Base-by-base conservation (phyloP, 2,329 filamentous ascomycete species). In the Bipolaris cookei region DNA sequence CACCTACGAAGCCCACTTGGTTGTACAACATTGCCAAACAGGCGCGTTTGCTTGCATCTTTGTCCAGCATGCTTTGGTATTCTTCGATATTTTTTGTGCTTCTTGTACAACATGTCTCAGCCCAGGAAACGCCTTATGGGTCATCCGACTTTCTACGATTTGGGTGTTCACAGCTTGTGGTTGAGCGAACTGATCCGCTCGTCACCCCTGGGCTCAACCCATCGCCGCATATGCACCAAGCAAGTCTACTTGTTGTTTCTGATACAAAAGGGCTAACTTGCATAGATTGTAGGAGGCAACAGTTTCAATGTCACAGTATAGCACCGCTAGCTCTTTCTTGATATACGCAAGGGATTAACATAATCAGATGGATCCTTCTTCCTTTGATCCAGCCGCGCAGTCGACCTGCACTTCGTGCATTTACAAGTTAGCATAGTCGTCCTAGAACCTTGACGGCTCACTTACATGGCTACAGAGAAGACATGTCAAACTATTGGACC, bases 361-460 rank as follows among this genome's bases (percentile, higher is more conserved):
- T 13, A 23, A 4, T 21, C 10, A 46, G 44, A 46, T 46, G 44
- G 44, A 46, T n/a, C 44, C 44, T 14, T 11, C 28, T 6, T 23
- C 44, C 28, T 32, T 46, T 20, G 44, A 46, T 14, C 44, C 44
- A 23, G 28, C 44, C 1, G 49, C 46, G 3, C 51, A 61, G 28
- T 68, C 64, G 16, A 71, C 48, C n/a, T 73, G 69, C 53, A 72
- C 69, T 6, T 71, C 63, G 21, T 72, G 69, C 45, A 71, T 66
- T 7, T 71, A 71, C 42, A 65, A 54, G n/a, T 20, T 2, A 43
- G 38, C 28, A 7, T 11, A 18, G 35, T 13, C 32, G n/a, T 35
- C 8, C 8, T 18, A 8, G 14, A 13, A 32, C 23, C n/a, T 20
- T 7, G 7, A 14, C 3, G 7, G n/a, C 30, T 34, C 18, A 35